Evolutionary conservation across 139 green algal species (phyloP), one percentile per base, ranked within the genome.

Genomic region (Chlamydomonas incerta): DNA sequence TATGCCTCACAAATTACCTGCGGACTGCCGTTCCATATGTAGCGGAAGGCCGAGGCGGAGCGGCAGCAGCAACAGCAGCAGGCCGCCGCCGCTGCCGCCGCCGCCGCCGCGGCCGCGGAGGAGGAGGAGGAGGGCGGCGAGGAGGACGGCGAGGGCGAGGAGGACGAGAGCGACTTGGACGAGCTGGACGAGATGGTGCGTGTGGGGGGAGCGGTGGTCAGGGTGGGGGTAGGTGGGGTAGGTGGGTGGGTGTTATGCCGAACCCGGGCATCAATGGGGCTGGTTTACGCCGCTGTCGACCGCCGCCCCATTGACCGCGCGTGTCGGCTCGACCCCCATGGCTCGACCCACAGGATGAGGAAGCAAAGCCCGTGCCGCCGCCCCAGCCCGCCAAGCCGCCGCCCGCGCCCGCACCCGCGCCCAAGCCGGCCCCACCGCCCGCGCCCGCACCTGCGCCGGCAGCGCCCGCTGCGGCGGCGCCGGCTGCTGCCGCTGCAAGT

Each of bases 21-120:
- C n/a, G n/a, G n/a, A n/a, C n/a, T n/a, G n/a, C 63, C n/a, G 55
- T 62, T 24, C 31, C 6, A 46, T 6, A 65, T 75, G 75, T 47
- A 70, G 80, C 70, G 77, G 33, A 60, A 83, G 47, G 77, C 58
- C 31, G 77, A 81, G 34, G 57, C 35, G 74, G 72, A 82, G 34
- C 34, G 41, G 35, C 57, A 60, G 29, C 58, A 60, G 57, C n/a
- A 31, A 55, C 52, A 55, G 73, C 46, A 55, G 69, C 33, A 11
- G 28, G 58, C n/a, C 31, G 74, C 63, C 29, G 41, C 63, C 28
- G 76, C 41, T 17, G 60, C 37, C 20, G 28, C 26, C 63, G 68
- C 8, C 21, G n/a, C 28, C n/a, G 33, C 23, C 67, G 13, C 50
- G 37, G 21, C 28, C 1, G 34, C 31, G 31, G 33, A 6, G 31